phyloP scores from a whole-genome alignment of 2,329 filamentous ascomycete species.

The Huntiella abstrusa region DNA sequence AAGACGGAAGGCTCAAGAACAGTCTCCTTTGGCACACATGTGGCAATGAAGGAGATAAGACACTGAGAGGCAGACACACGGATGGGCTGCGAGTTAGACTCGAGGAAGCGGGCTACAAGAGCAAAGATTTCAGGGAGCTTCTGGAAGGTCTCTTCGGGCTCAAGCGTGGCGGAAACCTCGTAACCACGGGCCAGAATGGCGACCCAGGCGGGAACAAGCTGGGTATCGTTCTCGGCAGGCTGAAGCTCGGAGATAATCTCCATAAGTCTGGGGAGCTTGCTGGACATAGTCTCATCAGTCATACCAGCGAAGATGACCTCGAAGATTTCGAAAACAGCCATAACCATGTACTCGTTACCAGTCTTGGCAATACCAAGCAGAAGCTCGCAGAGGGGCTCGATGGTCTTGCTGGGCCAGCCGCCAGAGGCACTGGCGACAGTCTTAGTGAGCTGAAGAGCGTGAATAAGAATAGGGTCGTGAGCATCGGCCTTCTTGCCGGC shows the following conservation, averaged over 20 bases:
- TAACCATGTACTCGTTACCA: slow-evolving; percentile 87
- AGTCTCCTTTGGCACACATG: slow-evolving; percentile 67
- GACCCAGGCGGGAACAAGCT: slow-evolving; percentile 89
- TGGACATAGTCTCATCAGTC: slow-evolving; percentile 69
- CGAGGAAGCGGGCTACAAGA: slow-evolving; percentile 62
- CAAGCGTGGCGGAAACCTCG: slow-evolving; percentile 76
- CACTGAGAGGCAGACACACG: slow-evolving; percentile 88
- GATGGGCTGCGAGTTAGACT: slow-evolving; percentile 81
- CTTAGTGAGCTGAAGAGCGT: slow-evolving; percentile 82
- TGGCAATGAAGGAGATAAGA: slow-evolving; percentile 77
- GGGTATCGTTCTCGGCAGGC: slow-evolving; percentile 81
- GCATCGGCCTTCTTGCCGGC: slow-evolving; percentile 37
- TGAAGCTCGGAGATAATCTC: slow-evolving; percentile 85
- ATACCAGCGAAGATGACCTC: slow-evolving; percentile 91
- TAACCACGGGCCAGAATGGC: slow-evolving; percentile 88
- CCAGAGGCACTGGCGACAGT: slow-evolving; percentile 70
- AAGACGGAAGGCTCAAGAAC: slow-evolving; percentile 79
- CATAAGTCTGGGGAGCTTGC: slow-evolving; percentile 74
- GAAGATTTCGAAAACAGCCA: slow-evolving; percentile 92
- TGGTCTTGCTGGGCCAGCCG: slow-evolving; percentile 93
- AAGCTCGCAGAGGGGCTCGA: slow-evolving; percentile 77
- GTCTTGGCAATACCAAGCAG: slow-evolving; percentile 75
- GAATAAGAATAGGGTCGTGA: slow-evolving; percentile 71
- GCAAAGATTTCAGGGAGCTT: slow-evolving; percentile 73
- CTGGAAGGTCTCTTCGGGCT: slow-evolving; percentile 77